Conservation (phyloP, 306 rosid genomes). For the Benincasa hispida region DNA sequence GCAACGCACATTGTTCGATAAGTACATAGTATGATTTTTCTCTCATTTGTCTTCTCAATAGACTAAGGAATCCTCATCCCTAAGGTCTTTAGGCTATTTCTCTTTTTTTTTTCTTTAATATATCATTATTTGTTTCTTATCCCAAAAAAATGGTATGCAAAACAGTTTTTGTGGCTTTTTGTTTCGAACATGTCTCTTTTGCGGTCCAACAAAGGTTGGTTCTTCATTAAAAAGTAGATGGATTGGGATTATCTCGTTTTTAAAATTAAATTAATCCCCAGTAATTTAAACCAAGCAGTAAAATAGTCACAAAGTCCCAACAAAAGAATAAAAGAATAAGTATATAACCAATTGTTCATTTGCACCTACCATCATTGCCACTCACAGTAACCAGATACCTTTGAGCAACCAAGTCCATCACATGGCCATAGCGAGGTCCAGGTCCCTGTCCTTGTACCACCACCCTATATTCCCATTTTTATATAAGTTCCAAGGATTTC, state of each 20-base stretch:
- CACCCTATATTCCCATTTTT: constrained; percentile 44
- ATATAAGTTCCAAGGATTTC: constrained; percentile 3
- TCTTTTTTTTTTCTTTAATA: not conserved
- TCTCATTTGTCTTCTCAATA: not conserved
- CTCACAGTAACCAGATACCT: constrained; percentile 91
- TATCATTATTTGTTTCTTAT: not conserved
- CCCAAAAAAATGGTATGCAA: not conserved
- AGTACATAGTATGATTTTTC: not conserved
- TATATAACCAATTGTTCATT: constrained; percentile 5
- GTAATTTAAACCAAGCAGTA: not conserved
- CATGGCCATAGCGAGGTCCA: constrained; percentile 99
- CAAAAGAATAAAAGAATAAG: not conserved
- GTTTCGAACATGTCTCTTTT: not conserved
- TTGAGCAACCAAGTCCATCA: constrained; percentile 98
- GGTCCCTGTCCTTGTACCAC: constrained; percentile 98
- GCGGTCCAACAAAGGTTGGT: not conserved
- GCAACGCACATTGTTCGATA: not conserved
- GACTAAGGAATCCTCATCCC: not conserved
- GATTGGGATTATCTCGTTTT: not conserved
- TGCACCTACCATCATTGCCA: constrained; percentile 85
- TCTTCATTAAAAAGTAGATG: not conserved
- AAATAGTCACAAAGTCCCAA: not conserved
- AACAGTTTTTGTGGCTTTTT: not conserved
- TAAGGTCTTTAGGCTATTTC: not conserved
- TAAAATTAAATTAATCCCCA: not conserved